Evolutionary conservation across 805 yeast genomes (phyloP), one percentile per base, ranked within the genome.

Genomic region (Candida cerambycidarum): DNA sequence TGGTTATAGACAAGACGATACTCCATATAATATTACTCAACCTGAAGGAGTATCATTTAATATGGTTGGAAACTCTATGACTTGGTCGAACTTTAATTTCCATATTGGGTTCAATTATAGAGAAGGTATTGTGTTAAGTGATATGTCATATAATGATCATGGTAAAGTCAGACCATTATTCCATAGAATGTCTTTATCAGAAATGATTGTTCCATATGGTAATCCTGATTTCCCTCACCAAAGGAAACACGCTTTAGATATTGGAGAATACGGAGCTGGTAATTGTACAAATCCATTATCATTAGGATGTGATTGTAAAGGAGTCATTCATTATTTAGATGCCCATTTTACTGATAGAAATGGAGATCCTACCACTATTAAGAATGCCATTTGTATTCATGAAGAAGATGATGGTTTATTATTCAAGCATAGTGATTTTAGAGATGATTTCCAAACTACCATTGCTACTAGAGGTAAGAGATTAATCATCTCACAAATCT

Each of bases 211-310:
- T 46, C 93, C 93, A 17, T 85, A 85, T 57, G 93, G 93, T 42
- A 72, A 73, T 48, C 93, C 93, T 45, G 83, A 79, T 51, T 80
- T 75, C 67, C 90, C 89, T 43, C 92, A 85, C 61, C 89, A 85
- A 59, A 76, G 93, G 68, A 85, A 85, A 65, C 93, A 85, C 56
- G 93, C 93, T 33, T 79, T 85, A 65, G 93, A 85, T 66, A 80
- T 85, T 52, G 93, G 93, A 62, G 93, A 85, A 63, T 85, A 85
- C 61, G 93, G 93, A 68, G 92, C 89, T 48, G 93, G 93, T 58
- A 79, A 80, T 70, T 80, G 85, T 82, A 82, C 93, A 41, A 85
- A 85, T 66, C 86, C 90, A 25, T 73, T 85, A 51, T 68, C 84
- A 15, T 74, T 85, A 42, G 92, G 92, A 32, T 85, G 93, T 62